Evolutionary conservation across 306 rosid genomes (phyloP), one percentile per base, ranked within the genome.

Genomic region (Fragaria nilgerrensis): DNA sequence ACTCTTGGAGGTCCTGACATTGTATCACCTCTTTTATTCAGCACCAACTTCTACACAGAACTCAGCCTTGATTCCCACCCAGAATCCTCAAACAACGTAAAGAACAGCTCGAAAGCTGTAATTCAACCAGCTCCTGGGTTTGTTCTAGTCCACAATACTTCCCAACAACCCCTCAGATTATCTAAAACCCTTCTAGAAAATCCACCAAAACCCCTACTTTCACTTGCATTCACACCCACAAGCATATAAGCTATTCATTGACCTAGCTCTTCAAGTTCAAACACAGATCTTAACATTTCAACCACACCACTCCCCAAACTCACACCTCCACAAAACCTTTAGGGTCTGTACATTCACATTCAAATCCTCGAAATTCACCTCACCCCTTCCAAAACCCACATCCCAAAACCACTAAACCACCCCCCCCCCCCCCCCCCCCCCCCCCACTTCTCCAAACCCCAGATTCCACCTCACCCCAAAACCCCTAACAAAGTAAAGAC

Each of bases 1-100:
- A 92, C 85, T 77, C 89, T 90, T 72, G 97, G 91, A 84, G 89
- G 90, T 83, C 91, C 93, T 45, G 95, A 92, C 95, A 89, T 87
- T 75, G 82, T 79, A 36, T 56, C 45, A 73, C 52, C 49, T 78
- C 66, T 39, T 58, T 43, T 41, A 29, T 47, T 75, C 62, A 70
- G 32, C 75, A 72, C 75, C 65, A 64, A 47, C 16, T 64, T 47
- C 34, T 20, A 37, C 39, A 65, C 59, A 71, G 65, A 74, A 41
- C 52, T 36, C 75, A 68, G 76, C 72, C 49, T 78, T 17, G 39
- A 29, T 29, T 45, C 44, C 37, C 37, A 44, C 25, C 37, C 22
- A 32, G 20, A 53, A 74, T 44, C 48, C 81, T 74, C 34, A 39
- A 19, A 55, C 7, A 20, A 27, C 19, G 1, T 47, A 4, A 72